Percentiles rank a stretch among this genome's conserved stretches.
Conservation (phyloP, 148 eudicot species). For the Selenicereus undatus region DNA sequence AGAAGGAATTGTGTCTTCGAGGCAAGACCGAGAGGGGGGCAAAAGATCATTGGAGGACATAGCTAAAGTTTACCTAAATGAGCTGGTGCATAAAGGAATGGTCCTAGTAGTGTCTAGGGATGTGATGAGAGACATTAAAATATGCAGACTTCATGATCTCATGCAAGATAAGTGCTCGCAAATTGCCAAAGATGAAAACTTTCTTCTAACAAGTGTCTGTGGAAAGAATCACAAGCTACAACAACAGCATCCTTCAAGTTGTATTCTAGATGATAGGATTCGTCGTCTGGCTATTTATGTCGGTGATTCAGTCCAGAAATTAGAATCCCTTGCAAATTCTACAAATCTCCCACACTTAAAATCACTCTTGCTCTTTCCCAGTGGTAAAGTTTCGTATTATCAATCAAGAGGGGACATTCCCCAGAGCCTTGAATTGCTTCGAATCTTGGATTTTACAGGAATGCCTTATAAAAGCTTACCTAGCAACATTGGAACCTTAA, state of each 20-base stretch:
- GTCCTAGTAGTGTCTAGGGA: conserved; percentile 1
- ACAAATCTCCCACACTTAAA: background rate
- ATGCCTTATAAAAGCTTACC: background rate
- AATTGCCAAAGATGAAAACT: conserved; percentile 7
- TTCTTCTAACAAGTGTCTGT: background rate
- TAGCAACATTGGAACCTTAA: background rate
- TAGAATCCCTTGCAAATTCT: too few species aligned
- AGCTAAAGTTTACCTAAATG: conserved; percentile 9
- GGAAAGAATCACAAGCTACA: too few species aligned
- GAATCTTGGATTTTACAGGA: conserved; percentile 18
- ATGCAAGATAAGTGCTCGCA: conserved; percentile 19
- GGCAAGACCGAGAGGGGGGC: background rate
- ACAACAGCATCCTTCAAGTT: too few species aligned
- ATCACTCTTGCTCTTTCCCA: conserved; percentile 10
- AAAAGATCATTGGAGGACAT: conserved; percentile 5
- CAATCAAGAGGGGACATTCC: background rate
- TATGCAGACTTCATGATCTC: conserved; percentile 21
- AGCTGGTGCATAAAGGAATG: conserved; percentile 6
- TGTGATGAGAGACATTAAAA: background rate
- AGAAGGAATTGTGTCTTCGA: background rate
- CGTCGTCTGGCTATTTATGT: background rate
- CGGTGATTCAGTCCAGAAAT: background rate
- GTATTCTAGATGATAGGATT: background rate
- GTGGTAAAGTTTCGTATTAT: background rate
- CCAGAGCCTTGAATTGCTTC: background rate